Conservation (phyloP, 805 yeast species). For the Helenozyma baotianmanensis region DNA sequence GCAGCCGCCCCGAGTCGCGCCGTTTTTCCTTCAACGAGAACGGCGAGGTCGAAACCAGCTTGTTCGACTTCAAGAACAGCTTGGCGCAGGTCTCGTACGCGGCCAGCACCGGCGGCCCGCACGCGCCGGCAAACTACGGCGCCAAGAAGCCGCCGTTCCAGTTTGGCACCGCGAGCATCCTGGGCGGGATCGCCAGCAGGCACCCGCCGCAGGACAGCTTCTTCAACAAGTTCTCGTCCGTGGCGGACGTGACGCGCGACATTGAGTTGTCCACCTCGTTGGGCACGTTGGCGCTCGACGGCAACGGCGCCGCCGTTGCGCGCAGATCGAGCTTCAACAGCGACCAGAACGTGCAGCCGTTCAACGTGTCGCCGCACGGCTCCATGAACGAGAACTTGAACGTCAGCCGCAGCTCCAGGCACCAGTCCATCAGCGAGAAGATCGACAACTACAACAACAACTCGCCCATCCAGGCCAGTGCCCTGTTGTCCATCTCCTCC, state of each 20-base stretch:
- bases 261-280: constrained; percentile 47
- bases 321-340: constrained; percentile 52
- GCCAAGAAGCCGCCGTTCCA: constrained; percentile 18
- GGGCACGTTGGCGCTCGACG: constrained; percentile 34
- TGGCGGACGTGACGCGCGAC: constrained; percentile 68
- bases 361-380: constrained; percentile 33
- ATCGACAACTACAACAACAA: constrained; percentile 51
- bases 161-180: constrained; percentile 59
- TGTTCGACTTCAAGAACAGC: constrained; percentile 46
- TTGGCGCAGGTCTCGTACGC: constrained; percentile 19
- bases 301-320: constrained; percentile 13
- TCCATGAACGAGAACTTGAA: constrained; percentile 42
- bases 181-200: constrained; percentile 48
- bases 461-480: constrained; percentile 43
- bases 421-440: constrained; percentile 57
- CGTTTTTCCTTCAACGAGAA: constrained; percentile 40
- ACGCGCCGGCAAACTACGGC: constrained; percentile 10
- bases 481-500: constrained; percentile 28
- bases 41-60: constrained; percentile 39
- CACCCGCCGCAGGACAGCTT: constrained; percentile 48
- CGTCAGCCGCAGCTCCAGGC: constrained; percentile 36
- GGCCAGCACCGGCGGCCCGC: constrained; percentile 20
- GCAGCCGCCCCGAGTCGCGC: constrained; percentile 20
- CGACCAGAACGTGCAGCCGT: constrained; percentile 19
- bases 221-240: constrained; percentile 57